These are phyloP conservation scores for Saccharomycopsis schoenii DNA, from an alignment of 805 yeast genomes.

Conservation along the genomic window DNA sequence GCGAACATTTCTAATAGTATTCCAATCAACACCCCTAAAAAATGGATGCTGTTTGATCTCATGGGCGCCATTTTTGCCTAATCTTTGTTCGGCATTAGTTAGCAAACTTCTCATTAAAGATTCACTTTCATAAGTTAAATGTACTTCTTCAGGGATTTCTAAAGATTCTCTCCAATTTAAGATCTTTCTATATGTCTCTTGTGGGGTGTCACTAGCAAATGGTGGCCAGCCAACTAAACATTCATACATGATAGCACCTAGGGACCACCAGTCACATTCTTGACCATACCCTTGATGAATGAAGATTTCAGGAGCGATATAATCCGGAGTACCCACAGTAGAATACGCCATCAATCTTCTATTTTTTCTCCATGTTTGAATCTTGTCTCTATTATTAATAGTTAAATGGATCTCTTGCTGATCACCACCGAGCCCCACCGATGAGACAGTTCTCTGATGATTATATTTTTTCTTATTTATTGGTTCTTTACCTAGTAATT, in stretches of 20 bases:
- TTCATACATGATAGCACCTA: slow-evolving; percentile 95
- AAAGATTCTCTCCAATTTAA: slow-evolving; percentile 84
- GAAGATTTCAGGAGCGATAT: slow-evolving; percentile 92
- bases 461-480: slow-evolving; percentile 21
- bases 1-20: slow-evolving; percentile 71
- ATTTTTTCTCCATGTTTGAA: slow-evolving; percentile 93
- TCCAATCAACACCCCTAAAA: slow-evolving; percentile 95
- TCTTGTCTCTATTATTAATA: slow-evolving; percentile 88
- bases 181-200: slow-evolving; percentile 86
- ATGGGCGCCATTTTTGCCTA: slow-evolving; percentile 88
- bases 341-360: slow-evolving; percentile 91
- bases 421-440: slow-evolving; percentile 42
- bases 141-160: slow-evolving; percentile 86
- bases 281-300: slow-evolving; percentile 91
- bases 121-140: slow-evolving; percentile 79
- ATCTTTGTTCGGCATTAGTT: slow-evolving; percentile 67
- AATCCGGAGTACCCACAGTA: slow-evolving; percentile 94
- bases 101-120: slow-evolving; percentile 71
- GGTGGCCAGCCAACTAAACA: slow-evolving; percentile 97
- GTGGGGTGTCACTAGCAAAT: slow-evolving; percentile 89
- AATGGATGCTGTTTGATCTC: slow-evolving; percentile 88
- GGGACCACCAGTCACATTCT: slow-evolving; percentile 97
- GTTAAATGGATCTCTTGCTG: slow-evolving; percentile 70
- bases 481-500: slow-evolving; percentile 54
- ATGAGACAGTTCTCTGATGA: slow-evolving; percentile 72